Evolutionary conservation across 1,284 basidiomycete species (phyloP).

Genomic region (Heterobasidion occidentale): DNA sequence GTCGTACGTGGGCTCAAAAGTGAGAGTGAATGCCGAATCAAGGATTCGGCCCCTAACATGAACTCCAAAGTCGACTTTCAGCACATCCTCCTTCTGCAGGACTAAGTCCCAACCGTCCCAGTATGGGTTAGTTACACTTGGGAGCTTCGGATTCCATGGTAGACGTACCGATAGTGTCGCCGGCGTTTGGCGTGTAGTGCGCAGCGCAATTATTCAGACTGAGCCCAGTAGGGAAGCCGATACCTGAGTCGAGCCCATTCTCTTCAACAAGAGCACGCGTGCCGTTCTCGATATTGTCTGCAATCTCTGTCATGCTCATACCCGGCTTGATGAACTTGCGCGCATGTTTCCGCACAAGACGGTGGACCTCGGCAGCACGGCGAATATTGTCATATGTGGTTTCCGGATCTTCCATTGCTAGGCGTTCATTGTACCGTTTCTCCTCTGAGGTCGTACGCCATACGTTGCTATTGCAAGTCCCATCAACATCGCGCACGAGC

Average conservation of each 20-base stretch:
- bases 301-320: constrained; percentile 94
- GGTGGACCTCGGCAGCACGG: constrained; percentile 92
- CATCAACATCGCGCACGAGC: not conserved
- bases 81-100: constrained; percentile 76
- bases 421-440: constrained; percentile 76
- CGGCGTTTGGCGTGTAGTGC: constrained; percentile 95
- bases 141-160: not conserved
- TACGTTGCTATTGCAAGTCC: constrained; percentile 49
- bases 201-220: constrained; percentile 94
- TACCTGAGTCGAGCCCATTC: constrained; percentile 77
- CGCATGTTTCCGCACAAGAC: constrained; percentile 84
- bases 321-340: constrained; percentile 85
- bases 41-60: constrained; percentile 93
- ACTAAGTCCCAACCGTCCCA: constrained; percentile 34
- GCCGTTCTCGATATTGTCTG: constrained; percentile 88
- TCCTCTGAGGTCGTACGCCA: constrained; percentile 91
- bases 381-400: constrained; percentile 86
- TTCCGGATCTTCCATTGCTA: constrained; percentile 73
- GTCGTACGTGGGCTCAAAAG: constrained; percentile 86
- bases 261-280: constrained; percentile 89
- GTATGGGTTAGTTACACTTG: not conserved
- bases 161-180: constrained; percentile 74
- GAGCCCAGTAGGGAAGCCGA: constrained; percentile 97
- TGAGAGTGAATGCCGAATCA: constrained; percentile 94
- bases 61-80: constrained; percentile 97